Evolutionary conservation across 371 early-diverging fungal genomes (phyloP).

Genomic region (Nematocida sp.): DNA sequence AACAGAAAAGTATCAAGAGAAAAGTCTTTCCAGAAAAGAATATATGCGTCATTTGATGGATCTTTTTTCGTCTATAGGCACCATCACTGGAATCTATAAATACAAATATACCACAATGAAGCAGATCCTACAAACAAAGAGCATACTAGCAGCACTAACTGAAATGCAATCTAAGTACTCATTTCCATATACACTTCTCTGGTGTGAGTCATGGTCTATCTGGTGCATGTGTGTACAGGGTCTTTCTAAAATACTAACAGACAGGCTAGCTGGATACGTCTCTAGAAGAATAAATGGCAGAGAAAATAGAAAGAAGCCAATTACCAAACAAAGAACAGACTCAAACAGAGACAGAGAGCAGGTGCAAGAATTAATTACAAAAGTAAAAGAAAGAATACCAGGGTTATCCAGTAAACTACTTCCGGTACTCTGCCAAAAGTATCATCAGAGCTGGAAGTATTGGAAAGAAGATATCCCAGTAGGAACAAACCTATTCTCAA

Average conservation of each 20-base stretch:
- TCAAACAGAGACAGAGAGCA: conserved; percentile 90
- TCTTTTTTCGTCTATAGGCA: conserved; percentile 94
- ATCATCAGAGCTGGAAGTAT: conserved; percentile 91
- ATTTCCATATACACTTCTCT: conserved; percentile 90
- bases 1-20: conserved; percentile 85
- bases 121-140: conserved; percentile 78
- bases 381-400: conserved; percentile 91
- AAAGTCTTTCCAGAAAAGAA: conserved; percentile 82
- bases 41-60: conserved; percentile 91
- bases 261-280: conserved; percentile 75
- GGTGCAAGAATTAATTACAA: conserved; percentile 87
- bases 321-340: conserved; percentile 85
- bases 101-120: conserved; percentile 96
- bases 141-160: conserved; percentile 15
- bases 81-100: conserved; percentile 95
- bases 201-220: conserved; percentile 97
- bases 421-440: conserved; percentile 87
- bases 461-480: conserved; percentile 99
- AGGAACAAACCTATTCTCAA: too few species aligned
- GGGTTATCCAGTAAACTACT: conserved; percentile 87
- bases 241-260: conserved; percentile 84
- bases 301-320: conserved; percentile 5
- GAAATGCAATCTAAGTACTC: conserved; percentile 73
- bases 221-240: conserved; percentile 97
- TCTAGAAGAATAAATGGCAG: conserved; percentile 3